Evolutionary conservation across 169 alveolate species (phyloP).

Genomic region (Eimeria sp.): DNA sequence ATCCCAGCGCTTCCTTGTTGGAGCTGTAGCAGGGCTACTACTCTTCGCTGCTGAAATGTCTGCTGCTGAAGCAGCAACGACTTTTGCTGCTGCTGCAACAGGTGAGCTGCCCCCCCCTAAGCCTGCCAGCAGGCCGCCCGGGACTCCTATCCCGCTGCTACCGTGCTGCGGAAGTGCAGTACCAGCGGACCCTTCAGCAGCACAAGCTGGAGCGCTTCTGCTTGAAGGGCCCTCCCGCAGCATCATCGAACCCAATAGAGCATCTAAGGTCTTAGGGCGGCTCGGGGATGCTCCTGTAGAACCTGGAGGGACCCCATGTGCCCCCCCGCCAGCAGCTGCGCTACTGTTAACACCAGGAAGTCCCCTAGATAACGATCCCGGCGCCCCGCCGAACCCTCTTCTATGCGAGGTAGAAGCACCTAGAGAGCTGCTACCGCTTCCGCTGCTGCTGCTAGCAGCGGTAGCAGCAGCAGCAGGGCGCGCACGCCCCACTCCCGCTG

Average conservation of each 20-base stretch:
- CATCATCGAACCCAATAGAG: constrained; percentile 41
- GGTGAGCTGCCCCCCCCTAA: constrained; percentile 68
- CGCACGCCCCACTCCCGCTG: constrained; percentile 75
- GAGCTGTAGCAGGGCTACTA: constrained; percentile 48
- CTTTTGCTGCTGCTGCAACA: constrained; percentile 69
- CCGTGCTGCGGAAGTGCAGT: constrained; percentile 53
- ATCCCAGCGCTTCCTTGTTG: constrained; percentile 61
- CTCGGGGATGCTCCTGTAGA: not conserved
- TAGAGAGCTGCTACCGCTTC: constrained; percentile 33
- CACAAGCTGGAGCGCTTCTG: constrained; percentile 55
- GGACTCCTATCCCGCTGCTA: constrained; percentile 5
- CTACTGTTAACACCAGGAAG: constrained; percentile 9
- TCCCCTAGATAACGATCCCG: not conserved
- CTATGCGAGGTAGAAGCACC: constrained; percentile 54
- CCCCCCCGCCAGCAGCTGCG: not conserved
- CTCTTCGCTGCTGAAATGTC: constrained; percentile 57
- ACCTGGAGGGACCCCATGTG: constrained; percentile 54
- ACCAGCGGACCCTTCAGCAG: constrained; percentile 58
- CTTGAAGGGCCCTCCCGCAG: constrained; percentile 55
- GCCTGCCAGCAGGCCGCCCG: constrained; percentile 54
- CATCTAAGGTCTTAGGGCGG: constrained; percentile 45
- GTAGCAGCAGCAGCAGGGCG: constrained; percentile 48
- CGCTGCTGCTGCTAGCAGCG: constrained; percentile 57
- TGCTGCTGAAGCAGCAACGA: constrained; percentile 64
- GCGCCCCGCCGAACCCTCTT: constrained; percentile 4